These are phyloP conservation scores for Pelargonium cotyledonis DNA, from an alignment of 441 rosid genomes.

Conservation along the genomic window DNA sequence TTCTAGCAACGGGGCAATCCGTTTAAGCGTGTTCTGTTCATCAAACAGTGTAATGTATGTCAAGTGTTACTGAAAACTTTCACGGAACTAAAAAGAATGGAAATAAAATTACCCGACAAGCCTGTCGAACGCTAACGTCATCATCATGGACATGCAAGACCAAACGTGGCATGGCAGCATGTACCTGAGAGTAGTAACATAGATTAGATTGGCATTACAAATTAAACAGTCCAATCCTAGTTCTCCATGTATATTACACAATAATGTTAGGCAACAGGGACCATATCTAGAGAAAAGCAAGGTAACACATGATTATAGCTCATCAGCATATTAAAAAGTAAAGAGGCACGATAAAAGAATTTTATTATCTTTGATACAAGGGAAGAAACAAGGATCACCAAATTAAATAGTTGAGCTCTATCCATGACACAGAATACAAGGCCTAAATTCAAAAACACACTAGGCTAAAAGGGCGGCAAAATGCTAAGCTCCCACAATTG, in stretches of 20 bases:
- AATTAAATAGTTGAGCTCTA: no score
- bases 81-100: slow-evolving; percentile 11
- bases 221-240: background rate
- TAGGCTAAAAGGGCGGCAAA: no score
- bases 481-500: no score
- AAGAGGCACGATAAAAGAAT: no score
- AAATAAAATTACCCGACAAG: slow-evolving; percentile 63
- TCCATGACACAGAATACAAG: no score
- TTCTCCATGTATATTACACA: background rate
- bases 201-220: slow-evolving; percentile 6
- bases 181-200: slow-evolving; percentile 47
- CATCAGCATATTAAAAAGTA: no score
- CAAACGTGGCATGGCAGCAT: slow-evolving; percentile 73
- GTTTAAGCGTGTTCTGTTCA: slow-evolving; percentile 65
- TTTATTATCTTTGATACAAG: no score
- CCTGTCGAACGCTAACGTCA: slow-evolving; percentile 62
- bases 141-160: slow-evolving; percentile 79
- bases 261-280: no score
- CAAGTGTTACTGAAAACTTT: slow-evolving; percentile 18
- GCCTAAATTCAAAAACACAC: no score
- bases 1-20: slow-evolving; percentile 60
- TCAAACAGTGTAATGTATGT: slow-evolving; percentile 19
- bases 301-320: no score
- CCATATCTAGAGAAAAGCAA: no score
- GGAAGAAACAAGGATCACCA: no score